phyloP scores from a whole-genome alignment of 2,329 filamentous ascomycete genomes.

The Didymella exigua region DNA sequence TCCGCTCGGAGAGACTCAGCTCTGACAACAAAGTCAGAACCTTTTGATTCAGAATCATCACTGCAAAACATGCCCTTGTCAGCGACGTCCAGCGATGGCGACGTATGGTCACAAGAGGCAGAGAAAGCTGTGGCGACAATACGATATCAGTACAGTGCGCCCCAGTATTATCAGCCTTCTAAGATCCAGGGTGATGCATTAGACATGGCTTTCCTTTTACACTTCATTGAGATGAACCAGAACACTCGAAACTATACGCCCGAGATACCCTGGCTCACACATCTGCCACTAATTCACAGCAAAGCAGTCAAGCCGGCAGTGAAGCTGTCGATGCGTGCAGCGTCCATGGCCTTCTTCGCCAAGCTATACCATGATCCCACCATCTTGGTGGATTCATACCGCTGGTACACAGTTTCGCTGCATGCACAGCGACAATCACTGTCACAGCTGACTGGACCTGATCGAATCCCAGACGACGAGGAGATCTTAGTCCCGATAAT shows the following conservation, averaged over 20 bases:
- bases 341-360: constrained; percentile 43
- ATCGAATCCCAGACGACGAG: constrained; percentile 34
- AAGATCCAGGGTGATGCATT: constrained; percentile 29
- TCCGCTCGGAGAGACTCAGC: constrained; percentile 6
- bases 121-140: constrained; percentile 32
- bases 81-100: background rate
- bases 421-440: constrained; percentile 33
- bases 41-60: constrained; percentile 5
- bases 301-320: constrained; percentile 32
- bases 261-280: constrained; percentile 36
- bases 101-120: constrained; percentile 13
- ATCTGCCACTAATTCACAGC: constrained; percentile 28
- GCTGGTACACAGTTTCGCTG: constrained; percentile 42
- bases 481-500: constrained; percentile 41
- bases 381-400: constrained; percentile 40
- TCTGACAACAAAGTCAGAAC: background rate
- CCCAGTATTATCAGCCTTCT: constrained; percentile 34
- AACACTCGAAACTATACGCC: constrained; percentile 22
- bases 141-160: constrained; percentile 32
- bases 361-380: constrained; percentile 36
- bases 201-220: constrained; percentile 38
- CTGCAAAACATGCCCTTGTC: constrained; percentile 1
- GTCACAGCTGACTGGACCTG: constrained; percentile 16
- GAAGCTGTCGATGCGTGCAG: constrained; percentile 38
- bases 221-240: constrained; percentile 40